Conservation (phyloP, 2,329 filamentous ascomycete species). For the Ophiostoma populinum region DNA sequence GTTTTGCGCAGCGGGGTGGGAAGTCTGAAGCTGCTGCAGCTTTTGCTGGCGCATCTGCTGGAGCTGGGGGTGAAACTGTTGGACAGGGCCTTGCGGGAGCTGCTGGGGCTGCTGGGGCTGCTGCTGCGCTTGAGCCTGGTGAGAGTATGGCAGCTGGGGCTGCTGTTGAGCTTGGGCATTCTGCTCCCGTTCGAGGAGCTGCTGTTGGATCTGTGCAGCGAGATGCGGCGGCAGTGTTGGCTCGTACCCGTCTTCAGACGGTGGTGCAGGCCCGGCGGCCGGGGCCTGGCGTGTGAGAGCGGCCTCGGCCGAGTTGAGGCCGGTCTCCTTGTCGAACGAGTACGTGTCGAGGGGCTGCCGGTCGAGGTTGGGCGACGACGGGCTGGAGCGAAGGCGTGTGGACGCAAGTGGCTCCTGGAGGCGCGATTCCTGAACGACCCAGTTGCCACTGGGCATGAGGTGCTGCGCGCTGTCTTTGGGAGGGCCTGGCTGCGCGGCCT, state of each 20-base stretch:
- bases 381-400: conserved; percentile 1
- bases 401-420: conserved; percentile 2
- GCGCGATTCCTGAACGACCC: conserved; percentile 1
- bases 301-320: conserved; percentile 12
- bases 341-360: conserved; percentile 14
- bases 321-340: conserved; percentile 36
- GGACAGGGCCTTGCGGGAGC: background rate
- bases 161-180: background rate
- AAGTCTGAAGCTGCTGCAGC: background rate
- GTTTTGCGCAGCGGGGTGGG: too few relatives aligned
- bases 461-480: too few relatives aligned
- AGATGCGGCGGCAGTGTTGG: background rate
- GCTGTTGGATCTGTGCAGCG: background rate
- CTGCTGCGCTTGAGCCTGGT: conserved; percentile 1
- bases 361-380: background rate
- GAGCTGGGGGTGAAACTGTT: conserved; percentile 4
- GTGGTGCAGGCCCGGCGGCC: background rate
- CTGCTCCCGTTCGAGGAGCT: background rate
- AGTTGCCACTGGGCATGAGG: conserved; percentile 1
- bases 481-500: too few relatives aligned
- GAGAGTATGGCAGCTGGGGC: conserved; percentile 1
- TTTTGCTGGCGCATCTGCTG: conserved; percentile 3
- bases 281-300: conserved; percentile 1
- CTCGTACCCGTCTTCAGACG: background rate
- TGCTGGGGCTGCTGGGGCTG: background rate